These are phyloP conservation scores for Symbiodinium natans DNA, from an alignment of 73 alveolate genomes.

Conservation along the genomic window DNA sequence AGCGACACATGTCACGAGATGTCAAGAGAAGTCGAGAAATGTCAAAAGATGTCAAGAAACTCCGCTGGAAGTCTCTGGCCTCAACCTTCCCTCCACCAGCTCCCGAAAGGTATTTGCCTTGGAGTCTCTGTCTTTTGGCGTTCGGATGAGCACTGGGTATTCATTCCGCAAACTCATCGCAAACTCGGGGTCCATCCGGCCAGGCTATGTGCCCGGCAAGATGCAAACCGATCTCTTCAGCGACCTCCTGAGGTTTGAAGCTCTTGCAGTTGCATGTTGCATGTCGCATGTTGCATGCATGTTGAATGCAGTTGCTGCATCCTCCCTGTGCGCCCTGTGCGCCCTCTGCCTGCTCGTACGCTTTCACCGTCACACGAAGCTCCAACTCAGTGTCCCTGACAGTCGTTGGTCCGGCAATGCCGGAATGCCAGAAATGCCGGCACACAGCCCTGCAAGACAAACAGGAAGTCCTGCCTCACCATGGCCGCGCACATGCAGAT, in stretches of 20 bases:
- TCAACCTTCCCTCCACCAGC: neutral
- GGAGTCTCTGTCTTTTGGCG: too few relatives aligned
- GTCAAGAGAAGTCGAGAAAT: too few relatives aligned
- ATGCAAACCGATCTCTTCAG: neutral
- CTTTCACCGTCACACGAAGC: neutral
- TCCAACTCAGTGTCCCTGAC: neutral
- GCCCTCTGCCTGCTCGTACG: neutral
- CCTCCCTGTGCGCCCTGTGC: neutral
- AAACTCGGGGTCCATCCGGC: neutral
- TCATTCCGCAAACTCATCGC: neutral
- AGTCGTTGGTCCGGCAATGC: neutral
- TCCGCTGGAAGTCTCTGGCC: neutral
- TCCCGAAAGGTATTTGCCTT: neutral
- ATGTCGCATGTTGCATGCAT: too few relatives aligned
- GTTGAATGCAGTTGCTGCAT: too few relatives aligned
- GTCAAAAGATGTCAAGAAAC: too few relatives aligned
- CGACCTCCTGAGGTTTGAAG: too few relatives aligned
- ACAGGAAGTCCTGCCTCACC: neutral
- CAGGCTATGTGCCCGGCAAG: neutral
- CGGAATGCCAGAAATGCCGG: too few relatives aligned
- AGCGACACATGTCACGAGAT: too few relatives aligned
- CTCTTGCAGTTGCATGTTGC: too few relatives aligned
- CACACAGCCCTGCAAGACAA: neutral
- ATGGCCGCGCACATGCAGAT: neutral
- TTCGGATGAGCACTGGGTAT: too few relatives aligned